Percentiles rank a stretch among this genome's conserved stretches.
Evolutionary conservation across 345 rosid genomes (phyloP).

Genomic region (Tarenaya hassleriana): DNA sequence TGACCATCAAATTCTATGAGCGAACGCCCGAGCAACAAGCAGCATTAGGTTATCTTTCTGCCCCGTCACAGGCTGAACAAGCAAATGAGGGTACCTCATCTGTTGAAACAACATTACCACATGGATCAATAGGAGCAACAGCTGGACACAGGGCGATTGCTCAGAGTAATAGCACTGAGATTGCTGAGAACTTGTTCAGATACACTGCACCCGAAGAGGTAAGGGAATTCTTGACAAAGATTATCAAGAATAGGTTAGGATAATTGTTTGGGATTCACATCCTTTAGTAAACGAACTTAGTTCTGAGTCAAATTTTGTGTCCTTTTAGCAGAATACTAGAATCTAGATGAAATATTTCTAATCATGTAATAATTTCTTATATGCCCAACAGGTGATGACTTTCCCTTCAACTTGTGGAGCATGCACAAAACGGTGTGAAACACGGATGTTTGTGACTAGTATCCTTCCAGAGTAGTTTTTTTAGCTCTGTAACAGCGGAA

Average conservation of each 20-base stretch:
- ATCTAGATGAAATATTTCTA: neutral
- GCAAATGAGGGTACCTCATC: conserved; percentile 28
- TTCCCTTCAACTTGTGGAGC: conserved; percentile 47
- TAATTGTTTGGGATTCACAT: neutral
- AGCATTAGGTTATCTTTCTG: conserved; percentile 60
- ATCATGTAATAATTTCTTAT: conserved; percentile 4
- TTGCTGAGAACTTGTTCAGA: conserved; percentile 66
- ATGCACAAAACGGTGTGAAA: conserved; percentile 34
- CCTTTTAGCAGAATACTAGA: no score
- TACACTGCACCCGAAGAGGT: conserved; percentile 95
- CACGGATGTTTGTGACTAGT: conserved; percentile 46
- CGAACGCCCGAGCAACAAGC: conserved; percentile 85
- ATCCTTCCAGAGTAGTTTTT: conserved; percentile 29
- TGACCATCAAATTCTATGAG: conserved; percentile 71
- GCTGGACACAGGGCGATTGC: conserved; percentile 87
- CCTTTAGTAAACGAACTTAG: neutral
- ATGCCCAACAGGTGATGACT: conserved; percentile 34
- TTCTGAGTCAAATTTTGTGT: neutral
- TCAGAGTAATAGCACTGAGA: conserved; percentile 73
- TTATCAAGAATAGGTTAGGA: neutral
- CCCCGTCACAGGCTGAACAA: conserved; percentile 42
- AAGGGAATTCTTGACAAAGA: conserved; percentile 12
- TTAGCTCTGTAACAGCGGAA: neutral
- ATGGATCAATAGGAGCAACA: conserved; percentile 80
- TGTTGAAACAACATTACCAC: conserved; percentile 39